A percentile compares a stretch with the other conserved stretches of the same genome.
Conservation (phyloP, 139 green algal genomes). For the Chlorella sp. region DNA sequence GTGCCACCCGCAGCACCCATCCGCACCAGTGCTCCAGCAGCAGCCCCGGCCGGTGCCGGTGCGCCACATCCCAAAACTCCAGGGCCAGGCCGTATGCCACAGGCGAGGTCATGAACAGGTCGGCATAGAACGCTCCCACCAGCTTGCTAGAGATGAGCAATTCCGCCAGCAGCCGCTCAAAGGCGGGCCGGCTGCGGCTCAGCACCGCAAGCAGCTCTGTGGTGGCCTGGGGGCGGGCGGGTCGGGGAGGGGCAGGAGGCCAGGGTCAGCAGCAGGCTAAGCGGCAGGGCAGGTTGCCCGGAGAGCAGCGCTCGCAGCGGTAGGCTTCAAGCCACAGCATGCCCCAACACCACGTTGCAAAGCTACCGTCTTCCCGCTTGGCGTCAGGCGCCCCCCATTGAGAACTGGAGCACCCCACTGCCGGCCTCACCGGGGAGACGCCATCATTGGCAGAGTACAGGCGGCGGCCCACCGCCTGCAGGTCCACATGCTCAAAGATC, state of each 20-base stretch:
- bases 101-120: not conserved
- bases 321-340: too few relatives aligned
- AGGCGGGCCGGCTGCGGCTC: not conserved
- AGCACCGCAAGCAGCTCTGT: not conserved
- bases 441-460: not conserved
- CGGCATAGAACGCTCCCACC: not conserved
- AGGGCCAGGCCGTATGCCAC: not conserved
- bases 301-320: too few relatives aligned
- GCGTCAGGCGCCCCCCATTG: too few relatives aligned
- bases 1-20: not conserved
- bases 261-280: too few relatives aligned
- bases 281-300: too few relatives aligned
- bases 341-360: too few relatives aligned
- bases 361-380: too few relatives aligned
- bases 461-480: not conserved
- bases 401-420: too few relatives aligned
- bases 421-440: too few relatives aligned
- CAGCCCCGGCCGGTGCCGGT: not conserved
- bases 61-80: not conserved
- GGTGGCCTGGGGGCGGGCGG: too few relatives aligned
- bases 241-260: too few relatives aligned
- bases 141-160: not conserved
- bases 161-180: not conserved
- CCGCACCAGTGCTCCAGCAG: not conserved
- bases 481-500: constrained; percentile 12